Conservation (phyloP, 139 green algal genomes). For the Coelastrella sp. region DNA sequence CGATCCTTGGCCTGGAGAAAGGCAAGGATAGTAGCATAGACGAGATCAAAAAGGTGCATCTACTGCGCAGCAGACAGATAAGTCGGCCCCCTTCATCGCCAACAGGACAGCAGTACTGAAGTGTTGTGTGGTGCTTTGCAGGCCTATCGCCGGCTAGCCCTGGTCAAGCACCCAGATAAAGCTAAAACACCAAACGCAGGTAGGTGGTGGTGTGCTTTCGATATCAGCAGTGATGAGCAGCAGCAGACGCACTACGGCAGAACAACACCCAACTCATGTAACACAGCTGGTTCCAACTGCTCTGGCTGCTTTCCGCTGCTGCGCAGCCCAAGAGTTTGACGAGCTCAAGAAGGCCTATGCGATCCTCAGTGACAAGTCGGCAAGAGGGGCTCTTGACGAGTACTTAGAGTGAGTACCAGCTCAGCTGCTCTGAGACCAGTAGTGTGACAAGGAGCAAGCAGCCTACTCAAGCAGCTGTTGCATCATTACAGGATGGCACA, state of each 20-base stretch:
- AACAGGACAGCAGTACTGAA: neutral
- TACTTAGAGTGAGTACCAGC: slow-evolving; percentile 64
- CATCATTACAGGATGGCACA: no score
- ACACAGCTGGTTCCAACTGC: slow-evolving; percentile 13
- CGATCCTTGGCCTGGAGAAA: slow-evolving; percentile 69
- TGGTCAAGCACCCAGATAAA: slow-evolving; percentile 90
- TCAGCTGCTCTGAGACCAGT: no score
- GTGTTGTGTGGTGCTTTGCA: slow-evolving; percentile 47
- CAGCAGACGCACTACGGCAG: neutral
- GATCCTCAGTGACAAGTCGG: slow-evolving; percentile 79
- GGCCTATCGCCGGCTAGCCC: slow-evolving; percentile 79
- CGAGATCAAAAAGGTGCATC: slow-evolving; percentile 76
- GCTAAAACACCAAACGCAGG: slow-evolving; percentile 67
- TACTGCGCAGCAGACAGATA: neutral
- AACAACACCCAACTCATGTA: neutral
- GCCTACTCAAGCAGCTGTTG: no score
- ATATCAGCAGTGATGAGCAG: slow-evolving; percentile 5
- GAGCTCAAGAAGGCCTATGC: slow-evolving; percentile 89
- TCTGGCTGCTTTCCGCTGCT: no score
- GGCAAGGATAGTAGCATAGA: slow-evolving; percentile 62
- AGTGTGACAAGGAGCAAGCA: no score
- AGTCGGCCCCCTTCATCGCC: no score
- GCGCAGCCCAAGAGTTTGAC: slow-evolving; percentile 86
- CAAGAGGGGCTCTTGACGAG: slow-evolving; percentile 79
- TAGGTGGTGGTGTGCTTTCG: neutral